Evolutionary conservation across 495 filamentous ascomycete genomes (phyloP).

Genomic region (Antarctomyces pellizariae): DNA sequence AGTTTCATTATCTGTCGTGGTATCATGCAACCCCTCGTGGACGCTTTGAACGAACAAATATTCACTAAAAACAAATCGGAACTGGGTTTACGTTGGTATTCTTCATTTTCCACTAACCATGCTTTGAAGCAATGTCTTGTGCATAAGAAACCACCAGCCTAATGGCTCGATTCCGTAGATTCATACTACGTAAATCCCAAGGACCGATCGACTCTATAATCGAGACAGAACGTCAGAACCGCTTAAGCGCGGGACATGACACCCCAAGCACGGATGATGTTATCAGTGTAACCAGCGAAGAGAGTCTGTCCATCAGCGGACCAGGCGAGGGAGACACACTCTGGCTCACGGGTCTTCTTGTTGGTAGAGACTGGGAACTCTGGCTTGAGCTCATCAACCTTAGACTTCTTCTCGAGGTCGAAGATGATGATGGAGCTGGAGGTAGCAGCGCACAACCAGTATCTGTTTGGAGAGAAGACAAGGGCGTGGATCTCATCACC

Average conservation of each 20-base stretch:
- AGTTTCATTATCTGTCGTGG: too few species aligned
- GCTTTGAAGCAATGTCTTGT: too few species aligned
- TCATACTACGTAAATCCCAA: too few species aligned
- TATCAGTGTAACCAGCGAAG: slow-evolving; percentile 99
- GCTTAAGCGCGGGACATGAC: slow-evolving; percentile 55
- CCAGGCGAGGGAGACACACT: slow-evolving; percentile 95
- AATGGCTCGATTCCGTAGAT: too few species aligned
- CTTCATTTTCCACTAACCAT: too few species aligned
- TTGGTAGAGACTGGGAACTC: slow-evolving; percentile 88
- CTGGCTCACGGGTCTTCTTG: slow-evolving; percentile 97
- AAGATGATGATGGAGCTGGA: slow-evolving; percentile 98
- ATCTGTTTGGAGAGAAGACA: slow-evolving; percentile 99
- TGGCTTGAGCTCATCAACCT: slow-evolving; percentile 99
- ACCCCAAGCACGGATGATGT: slow-evolving; percentile 98
- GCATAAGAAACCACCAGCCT: too few species aligned
- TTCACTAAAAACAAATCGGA: too few species aligned
- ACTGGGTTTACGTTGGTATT: too few species aligned
- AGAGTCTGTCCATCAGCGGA: slow-evolving; percentile 94
- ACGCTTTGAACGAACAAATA: too few species aligned
- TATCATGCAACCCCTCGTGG: too few species aligned
- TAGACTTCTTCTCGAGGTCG: slow-evolving; percentile 99
- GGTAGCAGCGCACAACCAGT: slow-evolving; percentile 99
- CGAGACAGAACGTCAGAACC: too few species aligned
- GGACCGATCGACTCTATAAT: too few species aligned
- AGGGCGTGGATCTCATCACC: slow-evolving; percentile 99